Base-by-base conservation (phyloP, 148 eudicot genomes). In the Rhododendron henanense region DNA sequence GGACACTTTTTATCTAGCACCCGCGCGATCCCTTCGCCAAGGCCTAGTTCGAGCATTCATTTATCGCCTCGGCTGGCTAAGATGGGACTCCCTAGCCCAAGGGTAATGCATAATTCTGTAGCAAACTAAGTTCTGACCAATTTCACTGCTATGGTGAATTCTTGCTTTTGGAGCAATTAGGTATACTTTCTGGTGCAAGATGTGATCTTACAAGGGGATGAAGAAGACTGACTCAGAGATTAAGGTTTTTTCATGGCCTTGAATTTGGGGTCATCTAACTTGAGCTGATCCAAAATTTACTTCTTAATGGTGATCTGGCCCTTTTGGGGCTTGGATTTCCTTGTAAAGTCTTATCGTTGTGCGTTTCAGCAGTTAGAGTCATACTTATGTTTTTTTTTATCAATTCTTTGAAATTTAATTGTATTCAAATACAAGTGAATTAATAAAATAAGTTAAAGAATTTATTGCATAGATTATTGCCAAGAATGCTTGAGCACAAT, bases 61-160 rank as follows among this genome's bases (percentile, higher is more conserved):
- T 35, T 83, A 2, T 83, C 85, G 0, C 85, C 85, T 67, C 48
- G 59, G 57, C 85, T 83, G 31, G 78, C 59, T 16, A 65, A 45
- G 78, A 83, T 83, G 85, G 85, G 57, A 65, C 78, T 83, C 78
- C 77, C 77, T 0, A 83, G 85, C 85, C 85, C 85, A 45, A 83
- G 85, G 75, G 21, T 51, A 35, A 14, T 61, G 44, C 83, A 55
- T 10, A 51, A 5, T 50, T 15, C 82, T 79, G 59, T 53, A n/a
- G 35, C 82, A 47, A 79, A 48, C 23, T 79, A 48, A 50, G 21
- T 13, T 45, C 44, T 41, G 16, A 41, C 31, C 79, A 18, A 41
- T 16, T 41, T 41, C n/a, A 37, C 51, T 16, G 28, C 10, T 19
- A 15, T 37, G 50, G 16, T 16, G 78, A 74, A 74, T 74, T 74